Evolutionary conservation across 768 basidiomycete genomes (phyloP), one percentile per base, ranked within the genome.

Genomic region (Tylopilus subfusipes): DNA sequence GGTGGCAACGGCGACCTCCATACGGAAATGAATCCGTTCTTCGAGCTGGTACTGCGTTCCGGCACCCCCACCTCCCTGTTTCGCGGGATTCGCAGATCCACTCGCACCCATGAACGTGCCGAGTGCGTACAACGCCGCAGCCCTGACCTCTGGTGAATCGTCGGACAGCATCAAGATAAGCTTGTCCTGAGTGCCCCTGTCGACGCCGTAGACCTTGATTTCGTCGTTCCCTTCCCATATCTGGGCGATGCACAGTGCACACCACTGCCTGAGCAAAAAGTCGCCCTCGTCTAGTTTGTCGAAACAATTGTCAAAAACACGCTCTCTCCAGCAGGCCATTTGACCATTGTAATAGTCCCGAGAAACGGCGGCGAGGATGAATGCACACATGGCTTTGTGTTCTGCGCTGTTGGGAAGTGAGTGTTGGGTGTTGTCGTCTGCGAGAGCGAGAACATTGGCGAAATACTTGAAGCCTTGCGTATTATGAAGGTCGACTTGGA

Each of bases 331-430:
- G 69, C 93, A 95, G 2, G 92, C 92, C 48, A 81, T 79, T 72
- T 98, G 94, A 6, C 95, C 95, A 3, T 80, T 79, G n/a, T 82
- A 80, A 67, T 87, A 92, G 63, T 93, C 93, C n/a, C 96, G 85
- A 38, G 89, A 86, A 47, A 97, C 85, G 14, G 93, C 85, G 22
- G 89, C 82, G 25, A 98, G 84, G 62, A 98, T 94, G 74, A 98
- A 98, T 1, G 93, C 90, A 68, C 95, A 98, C 96, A 98, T 98
- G 2, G 97, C 94, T 60, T 92, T 90, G 71, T 98, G 94, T 68
- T 98, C 97, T 5, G 90, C 88, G 48, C 86, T 84, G 70, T 99
- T 97, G 0, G 95, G 94, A n/a, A 98, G 82, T 39, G 81, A 68
- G 51, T 74, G 60, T 52, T 76, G 69, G 38, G 75, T 65, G 31